phyloP scores from a whole-genome alignment of 345 rosid species.

The Pugionium dolabratum region DNA sequence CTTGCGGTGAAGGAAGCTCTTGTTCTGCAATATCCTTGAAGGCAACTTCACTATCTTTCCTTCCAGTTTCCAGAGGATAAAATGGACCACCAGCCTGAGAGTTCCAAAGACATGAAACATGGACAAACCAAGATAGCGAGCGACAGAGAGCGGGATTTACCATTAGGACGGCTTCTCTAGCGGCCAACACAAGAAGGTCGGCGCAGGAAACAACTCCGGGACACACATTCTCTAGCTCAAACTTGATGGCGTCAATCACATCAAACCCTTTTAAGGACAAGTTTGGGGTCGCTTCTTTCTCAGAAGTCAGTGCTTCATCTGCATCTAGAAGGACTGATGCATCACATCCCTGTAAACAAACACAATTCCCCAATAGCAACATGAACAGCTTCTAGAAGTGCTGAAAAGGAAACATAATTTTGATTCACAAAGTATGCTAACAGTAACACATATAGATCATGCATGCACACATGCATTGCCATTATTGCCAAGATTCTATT shows the following conservation, averaged over 20 bases:
- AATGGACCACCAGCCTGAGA: conserved; percentile 74
- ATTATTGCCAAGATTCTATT: neutral
- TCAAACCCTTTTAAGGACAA: conserved; percentile 61
- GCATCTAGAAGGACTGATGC: conserved; percentile 63
- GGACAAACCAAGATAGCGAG: neutral
- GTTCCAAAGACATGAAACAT: conserved; percentile 12
- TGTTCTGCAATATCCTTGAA: conserved; percentile 46
- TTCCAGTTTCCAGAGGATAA: conserved; percentile 67
- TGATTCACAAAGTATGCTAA: neutral
- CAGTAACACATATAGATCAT: neutral
- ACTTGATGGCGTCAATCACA: conserved; percentile 59
- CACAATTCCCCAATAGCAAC: neutral
- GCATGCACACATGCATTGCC: neutral
- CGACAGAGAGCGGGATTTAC: conserved; percentile 27
- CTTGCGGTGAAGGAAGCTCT: conserved; percentile 65
- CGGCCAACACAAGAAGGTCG: conserved; percentile 64
- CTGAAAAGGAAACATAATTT: neutral
- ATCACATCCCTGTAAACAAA: conserved; percentile 59
- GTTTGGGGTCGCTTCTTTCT: conserved; percentile 70
- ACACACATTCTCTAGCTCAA: conserved; percentile 59
- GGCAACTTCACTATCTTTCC: conserved; percentile 52
- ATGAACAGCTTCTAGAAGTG: neutral
- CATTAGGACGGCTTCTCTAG: conserved; percentile 62
- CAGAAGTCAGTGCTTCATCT: conserved; percentile 46
- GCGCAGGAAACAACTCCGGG: conserved; percentile 78